Evolutionary conservation across 306 rosid species (phyloP).

Genomic region (Malus orientalis): DNA sequence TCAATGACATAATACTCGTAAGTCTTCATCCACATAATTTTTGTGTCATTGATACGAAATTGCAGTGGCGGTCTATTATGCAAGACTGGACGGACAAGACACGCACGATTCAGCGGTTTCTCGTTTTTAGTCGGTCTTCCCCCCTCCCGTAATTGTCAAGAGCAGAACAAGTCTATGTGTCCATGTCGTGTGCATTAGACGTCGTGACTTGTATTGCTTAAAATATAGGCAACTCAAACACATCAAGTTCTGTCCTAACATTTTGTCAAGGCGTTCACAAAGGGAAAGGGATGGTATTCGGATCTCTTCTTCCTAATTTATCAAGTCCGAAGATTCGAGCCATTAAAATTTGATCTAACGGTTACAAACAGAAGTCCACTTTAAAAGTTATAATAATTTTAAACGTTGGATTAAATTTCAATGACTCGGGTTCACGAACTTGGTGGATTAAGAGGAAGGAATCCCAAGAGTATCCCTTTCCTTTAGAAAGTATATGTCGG

Average conservation of each 20-base stretch:
- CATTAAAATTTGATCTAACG: too few species aligned
- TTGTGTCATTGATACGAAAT: background rate
- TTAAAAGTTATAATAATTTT: too few species aligned
- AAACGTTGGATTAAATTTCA: too few species aligned
- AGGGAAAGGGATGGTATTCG: too few species aligned
- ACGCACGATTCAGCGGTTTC: background rate
- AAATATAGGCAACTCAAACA: background rate
- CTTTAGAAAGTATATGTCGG: background rate
- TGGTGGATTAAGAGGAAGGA: too few species aligned
- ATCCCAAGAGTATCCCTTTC: too few species aligned
- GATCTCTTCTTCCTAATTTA: too few species aligned
- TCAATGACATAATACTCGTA: too few species aligned
- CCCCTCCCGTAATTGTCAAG: background rate
- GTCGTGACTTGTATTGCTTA: background rate
- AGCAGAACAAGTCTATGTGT: background rate
- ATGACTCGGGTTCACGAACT: fast-evolving
- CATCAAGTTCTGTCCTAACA: background rate
- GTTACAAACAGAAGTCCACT: too few species aligned
- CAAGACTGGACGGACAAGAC: background rate
- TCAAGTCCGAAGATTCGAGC: fast-evolving
- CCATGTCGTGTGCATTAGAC: background rate
- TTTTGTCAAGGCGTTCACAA: background rate
- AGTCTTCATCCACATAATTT: too few species aligned
- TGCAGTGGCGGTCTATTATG: too few species aligned
- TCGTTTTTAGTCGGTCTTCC: background rate